phyloP scores from a whole-genome alignment of 2,329 filamentous ascomycete species.

The Apiospora malaysiana region DNA sequence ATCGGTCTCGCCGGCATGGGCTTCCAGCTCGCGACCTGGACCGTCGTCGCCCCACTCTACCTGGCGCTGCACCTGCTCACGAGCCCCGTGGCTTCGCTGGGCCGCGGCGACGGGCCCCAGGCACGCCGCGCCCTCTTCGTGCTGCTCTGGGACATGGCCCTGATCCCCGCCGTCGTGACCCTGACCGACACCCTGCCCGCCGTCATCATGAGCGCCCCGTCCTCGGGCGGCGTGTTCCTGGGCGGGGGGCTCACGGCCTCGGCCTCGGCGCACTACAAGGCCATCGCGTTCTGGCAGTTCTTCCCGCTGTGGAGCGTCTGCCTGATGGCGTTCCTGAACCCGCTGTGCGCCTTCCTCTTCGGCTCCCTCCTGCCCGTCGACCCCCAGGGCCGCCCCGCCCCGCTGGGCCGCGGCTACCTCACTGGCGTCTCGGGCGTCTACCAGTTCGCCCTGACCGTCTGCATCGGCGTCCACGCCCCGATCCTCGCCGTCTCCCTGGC shows the following conservation, averaged over 20 bases:
- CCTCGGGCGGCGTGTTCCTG: neutral
- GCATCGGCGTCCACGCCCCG: constrained; percentile 34
- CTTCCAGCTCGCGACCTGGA: constrained; percentile 36
- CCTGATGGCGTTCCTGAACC: constrained; percentile 32
- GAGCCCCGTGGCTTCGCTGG: constrained; percentile 35
- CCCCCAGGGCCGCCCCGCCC: constrained; percentile 31
- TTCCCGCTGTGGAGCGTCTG: constrained; percentile 27
- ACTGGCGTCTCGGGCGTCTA: constrained; percentile 36
- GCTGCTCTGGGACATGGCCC: constrained; percentile 39
- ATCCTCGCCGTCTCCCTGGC: constrained; percentile 32
- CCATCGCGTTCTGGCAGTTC: constrained; percentile 38
- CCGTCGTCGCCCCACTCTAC: constrained; percentile 36
- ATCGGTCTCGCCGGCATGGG: constrained; percentile 32
- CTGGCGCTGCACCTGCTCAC: constrained; percentile 38
- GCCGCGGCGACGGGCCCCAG: constrained; percentile 29
- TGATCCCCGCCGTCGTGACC: constrained; percentile 37
- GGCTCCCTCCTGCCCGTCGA: constrained; percentile 33
- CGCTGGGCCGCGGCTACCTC: constrained; percentile 34
- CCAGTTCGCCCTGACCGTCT: constrained; percentile 35
- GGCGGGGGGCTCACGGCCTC: neutral
- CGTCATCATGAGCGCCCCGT: constrained; percentile 37
- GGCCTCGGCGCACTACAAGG: constrained; percentile 37
- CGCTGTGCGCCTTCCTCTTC: constrained; percentile 32
- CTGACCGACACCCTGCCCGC: constrained; percentile 34
- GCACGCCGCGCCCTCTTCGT: constrained; percentile 34